These are phyloP conservation scores for Penicillium lagena DNA, from an alignment of 495 filamentous ascomycete genomes.

Conservation along the genomic window DNA sequence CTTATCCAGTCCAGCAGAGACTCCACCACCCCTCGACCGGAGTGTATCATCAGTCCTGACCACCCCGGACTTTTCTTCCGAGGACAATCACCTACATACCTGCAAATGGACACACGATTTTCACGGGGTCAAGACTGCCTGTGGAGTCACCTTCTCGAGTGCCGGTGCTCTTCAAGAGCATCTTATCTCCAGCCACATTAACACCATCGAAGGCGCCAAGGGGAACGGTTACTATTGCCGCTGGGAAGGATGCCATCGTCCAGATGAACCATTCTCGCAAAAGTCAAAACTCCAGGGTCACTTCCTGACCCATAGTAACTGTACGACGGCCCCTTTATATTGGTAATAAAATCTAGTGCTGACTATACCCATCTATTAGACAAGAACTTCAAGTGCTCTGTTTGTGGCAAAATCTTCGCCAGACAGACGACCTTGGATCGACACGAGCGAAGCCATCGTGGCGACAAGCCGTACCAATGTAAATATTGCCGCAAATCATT, in stretches of 20 bases:
- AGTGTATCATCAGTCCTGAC: slow-evolving; percentile 33
- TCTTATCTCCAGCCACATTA: slow-evolving; percentile 33
- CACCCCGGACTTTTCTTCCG: slow-evolving; percentile 29
- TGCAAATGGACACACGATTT: slow-evolving; percentile 32
- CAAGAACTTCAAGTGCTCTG: slow-evolving; percentile 39
- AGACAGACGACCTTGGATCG: slow-evolving; percentile 41
- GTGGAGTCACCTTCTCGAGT: slow-evolving; percentile 29
- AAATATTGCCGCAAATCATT: slow-evolving; percentile 39
- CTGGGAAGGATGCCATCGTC: slow-evolving; percentile 41
- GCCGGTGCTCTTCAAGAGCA: slow-evolving; percentile 38
- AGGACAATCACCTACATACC: slow-evolving; percentile 26
- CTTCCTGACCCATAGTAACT: slow-evolving; percentile 43
- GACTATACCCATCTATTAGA: slow-evolving; percentile 17
- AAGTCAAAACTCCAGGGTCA: slow-evolving; percentile 47
- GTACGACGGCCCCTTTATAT: slow-evolving; percentile 16
- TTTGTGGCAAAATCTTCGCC: slow-evolving; percentile 42
- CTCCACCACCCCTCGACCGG: slow-evolving; percentile 37
- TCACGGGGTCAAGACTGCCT: slow-evolving; percentile 24
- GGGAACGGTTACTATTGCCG: slow-evolving; percentile 44
- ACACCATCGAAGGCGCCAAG: slow-evolving; percentile 34
- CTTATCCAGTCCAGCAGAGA: slow-evolving; percentile 34
- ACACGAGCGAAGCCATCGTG: slow-evolving; percentile 48
- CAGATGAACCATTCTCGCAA: slow-evolving; percentile 42
- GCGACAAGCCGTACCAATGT: slow-evolving; percentile 45
- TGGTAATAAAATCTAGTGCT: not conserved